These are phyloP conservation scores for Earliella scabrosa DNA, from an alignment of 1,284 basidiomycete genomes.

Conservation along the genomic window DNA sequence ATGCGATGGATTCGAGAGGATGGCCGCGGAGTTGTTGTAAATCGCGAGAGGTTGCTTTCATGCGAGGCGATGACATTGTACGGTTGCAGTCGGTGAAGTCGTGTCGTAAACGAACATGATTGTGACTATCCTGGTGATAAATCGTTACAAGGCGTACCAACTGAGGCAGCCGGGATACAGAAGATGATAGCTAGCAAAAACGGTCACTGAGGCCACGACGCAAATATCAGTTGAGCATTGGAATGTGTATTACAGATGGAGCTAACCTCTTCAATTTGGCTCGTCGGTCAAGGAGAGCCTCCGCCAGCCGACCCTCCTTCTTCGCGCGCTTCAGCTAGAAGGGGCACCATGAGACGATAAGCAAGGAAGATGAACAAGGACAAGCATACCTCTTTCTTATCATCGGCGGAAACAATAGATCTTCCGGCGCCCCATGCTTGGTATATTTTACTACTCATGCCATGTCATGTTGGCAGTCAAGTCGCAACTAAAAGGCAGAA, in stretches of 20 bases:
- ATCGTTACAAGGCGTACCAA: no score
- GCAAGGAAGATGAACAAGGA: background rate
- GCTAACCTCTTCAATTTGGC: conserved; percentile 91
- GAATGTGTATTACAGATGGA: conserved; percentile 9
- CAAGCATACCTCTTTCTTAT: conserved; percentile 71
- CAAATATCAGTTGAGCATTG: no score
- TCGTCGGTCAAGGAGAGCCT: conserved; percentile 87
- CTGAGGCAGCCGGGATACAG: no score
- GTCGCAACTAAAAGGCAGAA: background rate
- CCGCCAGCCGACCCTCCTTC: conserved; percentile 87
- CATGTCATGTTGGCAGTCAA: background rate
- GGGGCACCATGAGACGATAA: background rate
- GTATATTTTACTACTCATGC: conserved; percentile 63
- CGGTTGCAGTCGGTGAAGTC: no score
- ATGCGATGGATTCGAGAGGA: conserved; percentile 6
- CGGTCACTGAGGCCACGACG: conserved; percentile 26
- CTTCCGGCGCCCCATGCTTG: conserved; percentile 90
- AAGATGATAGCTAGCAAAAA: no score
- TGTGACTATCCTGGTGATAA: no score
- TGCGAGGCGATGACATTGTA: no score
- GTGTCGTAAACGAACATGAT: no score
- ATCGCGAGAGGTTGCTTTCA: no score
- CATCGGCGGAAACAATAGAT: conserved; percentile 70
- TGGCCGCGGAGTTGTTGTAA: background rate
- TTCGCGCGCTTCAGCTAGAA: conserved; percentile 82